Percentiles rank a stretch among this genome's conserved stretches.
Conservation (phyloP, 495 filamentous ascomycete species). For the Aspergillus homomorphus region DNA sequence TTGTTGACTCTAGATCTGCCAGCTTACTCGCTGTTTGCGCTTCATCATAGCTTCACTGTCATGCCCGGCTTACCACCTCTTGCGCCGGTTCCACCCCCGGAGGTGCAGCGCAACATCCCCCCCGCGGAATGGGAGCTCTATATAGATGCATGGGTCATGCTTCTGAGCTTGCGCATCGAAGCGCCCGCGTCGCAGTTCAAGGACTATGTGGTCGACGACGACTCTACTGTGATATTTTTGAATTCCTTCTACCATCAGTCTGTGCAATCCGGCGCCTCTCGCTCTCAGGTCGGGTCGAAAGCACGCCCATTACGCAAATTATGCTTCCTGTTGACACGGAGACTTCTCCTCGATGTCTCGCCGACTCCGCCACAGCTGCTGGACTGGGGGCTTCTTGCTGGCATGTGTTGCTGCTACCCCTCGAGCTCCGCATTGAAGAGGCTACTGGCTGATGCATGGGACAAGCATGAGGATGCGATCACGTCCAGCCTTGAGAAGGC, state of each 20-base stretch:
- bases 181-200: slow-evolving; percentile 52
- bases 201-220: slow-evolving; percentile 47
- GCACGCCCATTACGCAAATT: slow-evolving; percentile 54
- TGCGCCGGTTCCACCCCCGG: slow-evolving; percentile 69
- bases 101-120: slow-evolving; percentile 60
- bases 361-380: slow-evolving; percentile 28
- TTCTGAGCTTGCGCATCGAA: slow-evolving; percentile 61
- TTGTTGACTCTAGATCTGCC: neutral
- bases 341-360: slow-evolving; percentile 30
- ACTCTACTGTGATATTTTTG: slow-evolving; percentile 57
- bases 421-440: slow-evolving; percentile 36
- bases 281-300: slow-evolving; percentile 43
- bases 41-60: slow-evolving; percentile 2
- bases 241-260: slow-evolving; percentile 57
- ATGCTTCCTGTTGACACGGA: slow-evolving; percentile 59
- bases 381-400: slow-evolving; percentile 38
- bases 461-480: slow-evolving; percentile 35
- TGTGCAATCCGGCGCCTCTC: slow-evolving; percentile 35
- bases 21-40: neutral
- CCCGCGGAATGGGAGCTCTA: slow-evolving; percentile 75
- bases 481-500: slow-evolving; percentile 41
- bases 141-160: slow-evolving; percentile 70
- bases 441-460: slow-evolving; percentile 44
- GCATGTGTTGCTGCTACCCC: slow-evolving; percentile 41
- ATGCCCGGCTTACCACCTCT: slow-evolving; percentile 61